Evolutionary conservation across 108 stramenopile genomes (phyloP), one percentile per base, ranked within the genome.

Genomic region (Nannochloropsis gaditana): DNA sequence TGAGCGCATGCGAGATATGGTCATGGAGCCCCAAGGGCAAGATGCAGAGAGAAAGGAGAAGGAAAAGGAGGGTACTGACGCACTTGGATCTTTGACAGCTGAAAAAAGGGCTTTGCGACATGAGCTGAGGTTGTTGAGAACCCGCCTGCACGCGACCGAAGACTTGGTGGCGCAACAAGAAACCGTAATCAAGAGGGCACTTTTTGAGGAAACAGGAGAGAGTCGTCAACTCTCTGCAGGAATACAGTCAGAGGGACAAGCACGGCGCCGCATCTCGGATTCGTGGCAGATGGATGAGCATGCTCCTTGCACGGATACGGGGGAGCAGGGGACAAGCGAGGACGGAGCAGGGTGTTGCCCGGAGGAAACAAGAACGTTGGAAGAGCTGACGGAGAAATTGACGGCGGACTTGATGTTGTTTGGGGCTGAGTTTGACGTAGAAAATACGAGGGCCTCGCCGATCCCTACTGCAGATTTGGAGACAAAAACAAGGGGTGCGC

Each of bases 91-190:
- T 8, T n/a, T 73, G 59, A 73, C 59, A n/a, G 59, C 59, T 15
- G 59, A 73, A n/a, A 73, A 73, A n/a, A 73, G n/a, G 59, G 59
- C 59, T 15, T 73, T 73, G 59, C 59, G n/a, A n/a, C 59, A n/a
- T 15, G 59, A 73, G 59, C 19, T 73, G 59, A 73, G 59, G 8
- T n/a, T 15, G n/a, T 4, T 73, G 15, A 4, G n/a, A n/a, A 8
- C 59, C 15, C 15, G 59, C 19, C 59, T 73, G 59, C n/a, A 73
- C 2, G 59, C 15, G 8, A 73, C 59, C 19, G 59, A 73, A n/a
- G 59, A 73, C 19, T 15, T 73, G 59, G 59, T 73, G 59, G 59
- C 59, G 59, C 15, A n/a, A n/a, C 59, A 73, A n/a, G 59, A 73
- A 73, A n/a, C n/a, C 19, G 59, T 73, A 0, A 73, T 73, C 59